Evolutionary conservation across 2,329 filamentous ascomycete genomes (phyloP).

Genomic region (Talaromyces sp.): DNA sequence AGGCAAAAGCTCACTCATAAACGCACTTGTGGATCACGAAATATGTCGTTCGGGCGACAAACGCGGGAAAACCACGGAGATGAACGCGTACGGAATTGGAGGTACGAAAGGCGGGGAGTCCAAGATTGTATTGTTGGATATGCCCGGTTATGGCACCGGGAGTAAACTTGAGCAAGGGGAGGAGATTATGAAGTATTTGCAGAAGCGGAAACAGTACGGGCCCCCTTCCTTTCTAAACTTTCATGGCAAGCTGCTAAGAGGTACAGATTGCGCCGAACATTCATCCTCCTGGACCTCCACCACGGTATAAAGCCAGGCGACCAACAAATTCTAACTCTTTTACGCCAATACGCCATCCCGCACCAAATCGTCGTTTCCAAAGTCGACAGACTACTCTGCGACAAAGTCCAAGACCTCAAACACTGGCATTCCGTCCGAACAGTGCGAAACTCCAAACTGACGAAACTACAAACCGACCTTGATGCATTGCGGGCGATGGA

Average conservation of each 20-base stretch:
- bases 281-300: slow-evolving; percentile 61
- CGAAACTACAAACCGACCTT: not conserved
- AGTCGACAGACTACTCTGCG: slow-evolving; percentile 54
- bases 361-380: slow-evolving; percentile 67
- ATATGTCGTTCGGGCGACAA: slow-evolving; percentile 57
- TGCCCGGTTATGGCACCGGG: slow-evolving; percentile 67
- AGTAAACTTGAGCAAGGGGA: slow-evolving; percentile 60
- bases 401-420: slow-evolving; percentile 31
- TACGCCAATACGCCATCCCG: slow-evolving; percentile 55
- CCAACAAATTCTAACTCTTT: slow-evolving; percentile 52
- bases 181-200: slow-evolving; percentile 67
- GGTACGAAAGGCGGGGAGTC: slow-evolving; percentile 42
- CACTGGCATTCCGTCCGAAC: slow-evolving; percentile 19
- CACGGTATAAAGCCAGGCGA: slow-evolving; percentile 64
- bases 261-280: slow-evolving; percentile 55
- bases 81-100: slow-evolving; percentile 65
- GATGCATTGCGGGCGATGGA: not conserved
- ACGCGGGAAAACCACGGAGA: slow-evolving; percentile 60
- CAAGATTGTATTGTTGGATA: slow-evolving; percentile 62
- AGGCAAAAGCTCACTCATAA: slow-evolving; percentile 65
- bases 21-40: slow-evolving; percentile 55
- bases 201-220: slow-evolving; percentile 56
- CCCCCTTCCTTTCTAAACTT: not conserved
- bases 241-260: not conserved
- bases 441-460: slow-evolving; percentile 15